phyloP scores from a whole-genome alignment of 176 grass and related monocot species.

The Triticum monococcum region DNA sequence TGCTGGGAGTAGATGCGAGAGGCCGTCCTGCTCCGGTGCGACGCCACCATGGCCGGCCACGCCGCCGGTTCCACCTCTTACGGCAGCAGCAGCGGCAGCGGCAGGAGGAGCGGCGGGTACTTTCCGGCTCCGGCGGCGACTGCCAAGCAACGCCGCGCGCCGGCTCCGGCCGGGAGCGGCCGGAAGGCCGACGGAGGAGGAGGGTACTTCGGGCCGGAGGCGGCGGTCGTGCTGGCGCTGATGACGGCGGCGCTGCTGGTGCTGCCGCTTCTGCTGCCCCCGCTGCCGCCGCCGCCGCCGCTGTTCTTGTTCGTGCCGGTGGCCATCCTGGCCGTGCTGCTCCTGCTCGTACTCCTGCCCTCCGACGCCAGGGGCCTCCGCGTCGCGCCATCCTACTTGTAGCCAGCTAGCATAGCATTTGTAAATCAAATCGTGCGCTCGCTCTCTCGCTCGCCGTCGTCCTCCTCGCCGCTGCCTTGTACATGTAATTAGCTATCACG shows the following conservation, averaged over 20 bases:
- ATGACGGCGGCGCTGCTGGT: slow-evolving; percentile 44
- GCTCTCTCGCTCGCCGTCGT: background rate
- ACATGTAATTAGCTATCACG: slow-evolving; percentile 21
- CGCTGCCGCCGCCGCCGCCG: slow-evolving; percentile 42
- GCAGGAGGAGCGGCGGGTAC: too few relatives aligned
- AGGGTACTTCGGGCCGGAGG: slow-evolving; percentile 31
- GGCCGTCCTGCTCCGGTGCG: background rate
- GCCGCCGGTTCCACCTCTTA: background rate
- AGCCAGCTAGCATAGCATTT: background rate
- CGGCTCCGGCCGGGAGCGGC: background rate
- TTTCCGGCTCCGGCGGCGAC: background rate
- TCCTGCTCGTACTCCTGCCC: slow-evolving; percentile 32
- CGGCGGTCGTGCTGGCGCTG: slow-evolving; percentile 32
- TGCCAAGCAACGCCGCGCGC: background rate
- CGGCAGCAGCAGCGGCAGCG: background rate
- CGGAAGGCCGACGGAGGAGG: background rate
- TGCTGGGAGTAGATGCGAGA: slow-evolving; percentile 25
- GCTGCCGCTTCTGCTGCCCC: slow-evolving; percentile 38
- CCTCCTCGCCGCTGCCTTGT: background rate
- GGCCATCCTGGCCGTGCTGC: slow-evolving; percentile 44
- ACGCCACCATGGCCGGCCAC: slow-evolving; percentile 8
- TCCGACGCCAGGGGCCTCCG: slow-evolving; percentile 25
- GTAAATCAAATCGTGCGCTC: background rate
- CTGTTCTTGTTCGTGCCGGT: slow-evolving; percentile 39
- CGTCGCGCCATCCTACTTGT: slow-evolving; percentile 17